Evolutionary conservation across 495 filamentous ascomycete genomes (phyloP).

Genomic region (Neurospora sp.): DNA sequence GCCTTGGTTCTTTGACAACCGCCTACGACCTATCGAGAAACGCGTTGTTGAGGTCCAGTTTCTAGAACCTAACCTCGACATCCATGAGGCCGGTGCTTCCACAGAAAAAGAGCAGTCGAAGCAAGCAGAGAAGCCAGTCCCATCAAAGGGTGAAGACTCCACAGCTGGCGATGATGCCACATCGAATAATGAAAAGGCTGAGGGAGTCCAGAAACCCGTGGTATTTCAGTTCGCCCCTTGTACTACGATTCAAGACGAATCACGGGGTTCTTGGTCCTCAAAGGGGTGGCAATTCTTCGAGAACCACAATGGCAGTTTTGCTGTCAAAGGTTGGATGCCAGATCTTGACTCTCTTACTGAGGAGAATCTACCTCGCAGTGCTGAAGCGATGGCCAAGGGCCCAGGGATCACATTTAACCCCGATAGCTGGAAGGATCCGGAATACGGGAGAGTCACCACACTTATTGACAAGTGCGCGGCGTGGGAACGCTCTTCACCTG

Average conservation of each 20-base stretch:
- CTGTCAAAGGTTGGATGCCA: constrained; percentile 23
- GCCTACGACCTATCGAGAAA: background rate
- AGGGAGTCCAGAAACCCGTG: background rate
- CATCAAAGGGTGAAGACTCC: background rate
- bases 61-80: constrained; percentile 19
- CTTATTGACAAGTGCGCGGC: constrained; percentile 24
- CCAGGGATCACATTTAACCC: constrained; percentile 5
- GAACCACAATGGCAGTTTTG: constrained; percentile 19
- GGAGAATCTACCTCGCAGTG: constrained; percentile 24
- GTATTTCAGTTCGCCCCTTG: constrained; percentile 9
- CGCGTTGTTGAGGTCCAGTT: constrained; percentile 5
- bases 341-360: constrained; percentile 15
- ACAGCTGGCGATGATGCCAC: background rate
- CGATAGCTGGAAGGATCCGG: constrained; percentile 25
- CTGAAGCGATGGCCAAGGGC: constrained; percentile 23
- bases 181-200: background rate
- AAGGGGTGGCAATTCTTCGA: constrained; percentile 17
- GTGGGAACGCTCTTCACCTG: constrained; percentile 31
- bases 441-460: constrained; percentile 27
- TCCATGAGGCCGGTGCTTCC: constrained; percentile 7
- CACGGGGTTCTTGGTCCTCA: constrained; percentile 13
- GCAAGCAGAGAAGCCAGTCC: background rate
- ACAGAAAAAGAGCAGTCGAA: background rate
- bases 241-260: constrained; percentile 5
- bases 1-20: constrained; percentile 9